These are phyloP conservation scores for Coemansia sp. DNA, from an alignment of 371 early-diverging fungal genomes.

Conservation along the genomic window DNA sequence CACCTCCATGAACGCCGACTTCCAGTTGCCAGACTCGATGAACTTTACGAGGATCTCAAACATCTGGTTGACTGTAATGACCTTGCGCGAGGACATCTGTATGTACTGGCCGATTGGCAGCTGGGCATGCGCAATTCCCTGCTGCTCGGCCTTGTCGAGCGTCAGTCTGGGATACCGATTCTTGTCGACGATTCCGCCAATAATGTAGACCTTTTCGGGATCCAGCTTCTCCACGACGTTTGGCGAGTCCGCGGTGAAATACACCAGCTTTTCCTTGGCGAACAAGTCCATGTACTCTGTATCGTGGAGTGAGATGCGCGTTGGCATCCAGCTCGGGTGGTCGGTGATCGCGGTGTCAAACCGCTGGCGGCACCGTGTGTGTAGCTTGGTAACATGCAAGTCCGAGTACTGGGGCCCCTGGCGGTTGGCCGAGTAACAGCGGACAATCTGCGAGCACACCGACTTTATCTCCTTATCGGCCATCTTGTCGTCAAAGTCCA, in stretches of 20 bases:
- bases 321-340: slow-evolving; percentile 41
- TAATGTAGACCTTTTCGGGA: slow-evolving; percentile 72
- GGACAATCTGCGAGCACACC: slow-evolving; percentile 64
- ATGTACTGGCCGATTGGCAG: slow-evolving; percentile 87
- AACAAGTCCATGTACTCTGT: slow-evolving; percentile 51
- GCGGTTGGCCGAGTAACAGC: slow-evolving; percentile 70
- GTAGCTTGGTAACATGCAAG: slow-evolving; percentile 48
- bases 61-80: slow-evolving; percentile 92
- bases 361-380: slow-evolving; percentile 27
- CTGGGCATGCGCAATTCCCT: slow-evolving; percentile 75
- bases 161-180: slow-evolving; percentile 85
- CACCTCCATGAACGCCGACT: slow-evolving; percentile 76
- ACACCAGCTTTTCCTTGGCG: slow-evolving; percentile 65
- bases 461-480: slow-evolving; percentile 68
- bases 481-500: slow-evolving; percentile 79
- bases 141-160: slow-evolving; percentile 70
- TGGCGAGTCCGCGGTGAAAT: slow-evolving; percentile 88
- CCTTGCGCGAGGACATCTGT: slow-evolving; percentile 73
- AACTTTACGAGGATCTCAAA: slow-evolving; percentile 79
- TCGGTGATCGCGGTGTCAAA: slow-evolving; percentile 34
- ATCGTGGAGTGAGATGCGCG: slow-evolving; percentile 38
- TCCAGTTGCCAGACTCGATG: slow-evolving; percentile 74
- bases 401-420: slow-evolving; percentile 55
- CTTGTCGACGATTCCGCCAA: slow-evolving; percentile 95
- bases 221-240: slow-evolving; percentile 70